Evolutionary conservation across 2,329 filamentous ascomycete species (phyloP).

Genomic region (Pseudophaeomoniella oleicola): DNA sequence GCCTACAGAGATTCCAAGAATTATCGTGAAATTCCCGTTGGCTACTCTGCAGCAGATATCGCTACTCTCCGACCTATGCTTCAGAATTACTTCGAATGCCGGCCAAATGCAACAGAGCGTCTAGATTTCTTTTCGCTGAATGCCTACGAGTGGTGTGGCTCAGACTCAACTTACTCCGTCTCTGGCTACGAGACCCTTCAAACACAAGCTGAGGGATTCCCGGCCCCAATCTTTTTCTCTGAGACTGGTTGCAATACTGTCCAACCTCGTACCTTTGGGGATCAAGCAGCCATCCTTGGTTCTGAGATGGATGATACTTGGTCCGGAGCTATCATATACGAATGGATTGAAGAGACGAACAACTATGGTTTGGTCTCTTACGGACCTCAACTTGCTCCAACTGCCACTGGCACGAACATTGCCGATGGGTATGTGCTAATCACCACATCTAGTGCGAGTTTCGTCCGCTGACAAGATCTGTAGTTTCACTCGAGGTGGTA

Average conservation of each 20-base stretch:
- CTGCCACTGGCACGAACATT: constrained; percentile 35
- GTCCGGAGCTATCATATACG: constrained; percentile 73
- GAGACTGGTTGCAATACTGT: constrained; percentile 67
- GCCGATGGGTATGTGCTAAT: constrained; percentile 41
- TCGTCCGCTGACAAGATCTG: not conserved
- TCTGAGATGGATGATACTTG: constrained; percentile 53
- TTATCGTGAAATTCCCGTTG: constrained; percentile 70
- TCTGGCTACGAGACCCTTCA: constrained; percentile 61
- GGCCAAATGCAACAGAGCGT: constrained; percentile 48
- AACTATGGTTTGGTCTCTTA: constrained; percentile 72
- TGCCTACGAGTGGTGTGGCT: constrained; percentile 67
- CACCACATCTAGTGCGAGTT: not conserved
- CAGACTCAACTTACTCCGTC: constrained; percentile 33
- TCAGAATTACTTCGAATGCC: constrained; percentile 66
- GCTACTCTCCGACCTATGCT: constrained; percentile 50
- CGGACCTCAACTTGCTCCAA: constrained; percentile 41
- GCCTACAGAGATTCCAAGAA: constrained; percentile 59
- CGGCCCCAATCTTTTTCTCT: constrained; percentile 78
- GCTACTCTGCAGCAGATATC: constrained; percentile 80
- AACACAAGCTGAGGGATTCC: constrained; percentile 52
- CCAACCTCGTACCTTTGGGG: constrained; percentile 27
- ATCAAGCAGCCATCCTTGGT: constrained; percentile 67
- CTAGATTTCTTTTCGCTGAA: constrained; percentile 79
- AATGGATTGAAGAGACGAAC: constrained; percentile 79
- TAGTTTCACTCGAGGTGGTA: constrained; percentile 54